phyloP scores from a whole-genome alignment of 2,329 filamentous ascomycete species.

The Microsporum audouinii region DNA sequence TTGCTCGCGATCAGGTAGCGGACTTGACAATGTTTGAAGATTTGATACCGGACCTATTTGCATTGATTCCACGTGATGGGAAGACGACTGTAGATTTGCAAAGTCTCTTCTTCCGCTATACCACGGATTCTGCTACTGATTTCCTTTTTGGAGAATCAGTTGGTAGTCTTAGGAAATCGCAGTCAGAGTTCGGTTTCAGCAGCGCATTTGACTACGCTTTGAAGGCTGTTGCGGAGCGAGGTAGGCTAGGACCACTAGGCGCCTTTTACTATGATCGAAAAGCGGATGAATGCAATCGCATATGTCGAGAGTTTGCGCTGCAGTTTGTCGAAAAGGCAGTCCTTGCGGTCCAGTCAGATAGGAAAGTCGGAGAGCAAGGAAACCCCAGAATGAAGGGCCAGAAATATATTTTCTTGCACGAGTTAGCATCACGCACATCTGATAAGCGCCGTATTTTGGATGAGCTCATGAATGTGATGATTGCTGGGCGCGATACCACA shows the following conservation, averaged over 20 bases:
- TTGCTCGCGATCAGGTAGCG: neutral
- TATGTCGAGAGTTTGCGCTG: constrained; percentile 11
- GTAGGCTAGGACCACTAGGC: constrained; percentile 5
- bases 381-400: constrained; percentile 56
- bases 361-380: constrained; percentile 60
- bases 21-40: neutral
- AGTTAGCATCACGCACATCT: constrained; percentile 57
- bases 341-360: constrained; percentile 36
- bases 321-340: constrained; percentile 14
- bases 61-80: neutral
- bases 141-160: constrained; percentile 65
- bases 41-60: neutral
- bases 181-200: constrained; percentile 7
- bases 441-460: constrained; percentile 50
- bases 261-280: constrained; percentile 13
- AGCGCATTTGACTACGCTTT: constrained; percentile 29
- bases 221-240: constrained; percentile 31
- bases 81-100: constrained; percentile 43
- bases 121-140: constrained; percentile 66
- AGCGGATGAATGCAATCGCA: constrained; percentile 13
- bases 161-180: constrained; percentile 38
- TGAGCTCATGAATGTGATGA: constrained; percentile 55
- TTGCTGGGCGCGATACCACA: constrained; percentile 46
- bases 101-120: constrained; percentile 52
- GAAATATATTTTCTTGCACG: constrained; percentile 52